phyloP scores from a whole-genome alignment of 2,329 filamentous ascomycete genomes.

The Calonectria honghensis region DNA sequence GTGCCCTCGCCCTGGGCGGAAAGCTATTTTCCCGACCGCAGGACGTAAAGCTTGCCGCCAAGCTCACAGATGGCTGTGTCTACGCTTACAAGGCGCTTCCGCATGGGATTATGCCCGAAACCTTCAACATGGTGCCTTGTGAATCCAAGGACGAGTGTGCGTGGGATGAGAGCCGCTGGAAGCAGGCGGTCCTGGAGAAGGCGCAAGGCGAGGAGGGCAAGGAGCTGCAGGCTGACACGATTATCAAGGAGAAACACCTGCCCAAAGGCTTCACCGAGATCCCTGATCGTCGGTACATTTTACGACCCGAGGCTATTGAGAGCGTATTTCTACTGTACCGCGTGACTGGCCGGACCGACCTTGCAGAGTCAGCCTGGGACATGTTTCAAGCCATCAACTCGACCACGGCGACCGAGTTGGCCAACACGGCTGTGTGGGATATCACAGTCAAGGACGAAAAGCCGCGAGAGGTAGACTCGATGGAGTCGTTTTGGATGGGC shows the following conservation, averaged over 20 bases:
- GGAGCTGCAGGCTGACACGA: conserved; percentile 48
- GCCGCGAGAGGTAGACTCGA: conserved; percentile 72
- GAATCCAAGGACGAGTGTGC: conserved; percentile 57
- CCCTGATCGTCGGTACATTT: conserved; percentile 70
- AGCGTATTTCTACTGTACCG: conserved; percentile 73
- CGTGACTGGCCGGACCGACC: conserved; percentile 67
- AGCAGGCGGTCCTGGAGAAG: conserved; percentile 55
- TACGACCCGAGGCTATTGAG: conserved; percentile 72
- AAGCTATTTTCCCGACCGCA: conserved; percentile 64
- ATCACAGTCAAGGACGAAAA: conserved; percentile 56
- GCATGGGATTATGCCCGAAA: conserved; percentile 73
- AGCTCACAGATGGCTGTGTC: conserved; percentile 71
- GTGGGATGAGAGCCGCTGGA: conserved; percentile 62
- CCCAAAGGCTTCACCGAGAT: conserved; percentile 78
- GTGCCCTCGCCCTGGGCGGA: conserved; percentile 69
- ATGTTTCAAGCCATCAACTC: conserved; percentile 71
- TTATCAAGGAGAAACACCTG: conserved; percentile 58
- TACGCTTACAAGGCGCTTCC: conserved; percentile 69
- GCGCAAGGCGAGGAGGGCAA: conserved; percentile 51
- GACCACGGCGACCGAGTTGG: conserved; percentile 67
- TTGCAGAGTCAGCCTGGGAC: conserved; percentile 71
- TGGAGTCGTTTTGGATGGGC: conserved; percentile 68
- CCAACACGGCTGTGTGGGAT: conserved; percentile 69
- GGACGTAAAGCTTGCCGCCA: conserved; percentile 65
- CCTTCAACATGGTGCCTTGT: conserved; percentile 66